These are phyloP conservation scores for Linnemannia schmuckeri DNA, from an alignment of 192 early-diverging fungal genomes.

Conservation along the genomic window DNA sequence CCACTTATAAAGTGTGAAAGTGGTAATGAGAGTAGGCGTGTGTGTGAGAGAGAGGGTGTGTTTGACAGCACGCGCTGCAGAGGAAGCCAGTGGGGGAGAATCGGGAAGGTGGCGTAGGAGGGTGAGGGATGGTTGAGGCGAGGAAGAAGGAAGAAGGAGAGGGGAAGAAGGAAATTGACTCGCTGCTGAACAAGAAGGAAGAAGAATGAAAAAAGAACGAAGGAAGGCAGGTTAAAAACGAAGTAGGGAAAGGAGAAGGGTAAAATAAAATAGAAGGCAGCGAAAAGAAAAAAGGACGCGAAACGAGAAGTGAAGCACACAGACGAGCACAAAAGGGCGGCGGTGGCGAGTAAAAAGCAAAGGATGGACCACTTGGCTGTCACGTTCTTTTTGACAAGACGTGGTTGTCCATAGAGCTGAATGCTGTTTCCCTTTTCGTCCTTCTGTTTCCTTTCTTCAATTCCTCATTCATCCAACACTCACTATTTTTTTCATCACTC, in stretches of 20 bases:
- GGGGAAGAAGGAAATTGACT: not conserved
- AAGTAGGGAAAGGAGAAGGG: not conserved
- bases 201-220: slow-evolving; percentile 1
- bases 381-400: not conserved
- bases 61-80: slow-evolving; percentile 6
- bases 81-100: not conserved
- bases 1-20: not conserved
- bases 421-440: no score
- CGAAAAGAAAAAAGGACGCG: not conserved
- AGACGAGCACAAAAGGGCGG: not conserved
- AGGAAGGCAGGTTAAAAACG: not conserved
- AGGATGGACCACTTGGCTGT: not conserved
- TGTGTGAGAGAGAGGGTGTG: not conserved
- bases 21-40: not conserved
- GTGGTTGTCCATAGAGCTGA: no score
- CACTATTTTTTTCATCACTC: not conserved
- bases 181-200: not conserved
- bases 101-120: not conserved
- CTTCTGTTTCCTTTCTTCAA: no score
- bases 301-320: not conserved
- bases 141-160: not conserved
- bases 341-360: not conserved
- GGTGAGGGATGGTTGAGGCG: not conserved
- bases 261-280: not conserved
- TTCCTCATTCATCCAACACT: not conserved